Evolutionary conservation across 306 rosid genomes (phyloP), one percentile per base, ranked within the genome.

Genomic region (Carpinus fangiana): DNA sequence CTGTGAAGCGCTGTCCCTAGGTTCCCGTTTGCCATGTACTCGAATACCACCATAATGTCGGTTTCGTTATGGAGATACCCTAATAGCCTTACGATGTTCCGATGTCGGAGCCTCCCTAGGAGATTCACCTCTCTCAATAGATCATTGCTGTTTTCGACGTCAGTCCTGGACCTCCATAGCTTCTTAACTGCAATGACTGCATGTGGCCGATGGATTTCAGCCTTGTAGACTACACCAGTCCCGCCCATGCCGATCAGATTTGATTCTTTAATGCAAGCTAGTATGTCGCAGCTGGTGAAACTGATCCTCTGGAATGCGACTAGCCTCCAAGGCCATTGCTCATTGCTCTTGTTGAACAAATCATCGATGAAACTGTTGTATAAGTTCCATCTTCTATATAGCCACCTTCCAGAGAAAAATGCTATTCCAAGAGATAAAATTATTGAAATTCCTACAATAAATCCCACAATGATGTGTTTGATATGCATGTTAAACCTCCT

Each of bases 321-420:
- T 59, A 93, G 71, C 73, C 97, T 89, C 96, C 99, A 96, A 6
- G 97, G 91, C 97, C 97, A 93, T 79, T 91, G 91, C 83, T 85
- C 86, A 64, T 73, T 84, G 79, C 80, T 84, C 60, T 80, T 86
- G 78, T 75, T 70, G 88, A 90, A 88, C 91, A 87, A 82, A 52
- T 88, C 88, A 17, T 79, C 80, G 50, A 90, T 67, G 84, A 83
- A 88, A 48, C 84, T 83, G 92, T 85, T 84, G 77, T 74, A 90
- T 64, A 86, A 54, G 79, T 86, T 82, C 88, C 89, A 85, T 79
- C 85, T 87, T 73, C 81, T 80, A 82, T 85, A 90, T 61, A 86
- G 47, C 85, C 85, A 88, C 81, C 85, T 86, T 28, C 90, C 91
- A 0, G 86, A 78, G 48, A 91, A 72, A 31, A 81, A 86, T 10